Conservation (phyloP, 305 asterid species). For the Fraxinus velutina region DNA sequence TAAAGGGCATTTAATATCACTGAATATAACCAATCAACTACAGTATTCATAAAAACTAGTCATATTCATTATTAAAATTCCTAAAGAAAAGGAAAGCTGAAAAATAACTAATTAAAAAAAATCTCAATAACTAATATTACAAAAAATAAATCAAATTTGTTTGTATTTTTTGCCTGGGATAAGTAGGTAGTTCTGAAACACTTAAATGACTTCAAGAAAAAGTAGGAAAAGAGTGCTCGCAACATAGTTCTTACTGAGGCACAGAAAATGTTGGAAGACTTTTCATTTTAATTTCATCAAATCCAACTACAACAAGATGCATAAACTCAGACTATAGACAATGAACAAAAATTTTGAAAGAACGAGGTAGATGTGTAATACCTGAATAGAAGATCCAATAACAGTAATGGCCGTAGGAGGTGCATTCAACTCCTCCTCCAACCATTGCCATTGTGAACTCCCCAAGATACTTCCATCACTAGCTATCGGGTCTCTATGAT, state of each 20-base stretch:
- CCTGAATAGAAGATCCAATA: constrained; percentile 38
- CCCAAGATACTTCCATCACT: constrained; percentile 37
- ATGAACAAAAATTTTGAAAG: not conserved
- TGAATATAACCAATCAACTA: not conserved
- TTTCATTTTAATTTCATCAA: not conserved
- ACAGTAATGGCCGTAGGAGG: constrained; percentile 29
- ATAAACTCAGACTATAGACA: not conserved
- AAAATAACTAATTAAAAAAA: not conserved
- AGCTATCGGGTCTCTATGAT: constrained; percentile 29
- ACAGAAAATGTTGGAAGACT: not conserved
- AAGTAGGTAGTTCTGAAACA: not conserved
- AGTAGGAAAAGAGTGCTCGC: not conserved
- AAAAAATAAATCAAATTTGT: not conserved
- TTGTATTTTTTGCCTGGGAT: not conserved
- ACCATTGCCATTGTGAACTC: constrained; percentile 31
- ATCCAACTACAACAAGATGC: not conserved
- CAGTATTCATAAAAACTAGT: not conserved
- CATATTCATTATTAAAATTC: not conserved
- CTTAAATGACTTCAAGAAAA: not conserved
- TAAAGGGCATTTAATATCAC: not conserved
- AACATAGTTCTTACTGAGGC: not conserved
- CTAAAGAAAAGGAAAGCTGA: not conserved
- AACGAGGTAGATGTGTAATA: not conserved
- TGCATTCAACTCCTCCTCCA: constrained; percentile 31
- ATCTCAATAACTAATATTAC: not conserved